phyloP scores from a whole-genome alignment of 2,329 filamentous ascomycete species.

The Arthroderma sp. region DNA sequence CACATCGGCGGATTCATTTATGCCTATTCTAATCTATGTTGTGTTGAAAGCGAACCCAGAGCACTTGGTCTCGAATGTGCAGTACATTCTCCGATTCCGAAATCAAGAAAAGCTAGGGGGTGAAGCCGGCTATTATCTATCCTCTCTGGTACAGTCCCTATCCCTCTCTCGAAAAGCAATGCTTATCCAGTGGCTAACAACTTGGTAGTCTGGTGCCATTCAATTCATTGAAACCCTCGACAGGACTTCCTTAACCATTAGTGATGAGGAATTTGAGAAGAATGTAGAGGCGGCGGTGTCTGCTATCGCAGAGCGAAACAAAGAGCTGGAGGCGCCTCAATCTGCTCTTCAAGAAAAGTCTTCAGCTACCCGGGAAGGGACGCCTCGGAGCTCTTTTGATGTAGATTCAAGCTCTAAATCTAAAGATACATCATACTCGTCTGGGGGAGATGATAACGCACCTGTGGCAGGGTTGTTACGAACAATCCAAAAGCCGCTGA shows the following conservation, averaged over 20 bases:
- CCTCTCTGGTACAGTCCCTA: slow-evolving; percentile 55
- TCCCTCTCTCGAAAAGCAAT: neutral
- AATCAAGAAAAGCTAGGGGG: slow-evolving; percentile 95
- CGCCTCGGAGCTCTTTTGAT: slow-evolving; percentile 46
- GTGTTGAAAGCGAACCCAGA: slow-evolving; percentile 90
- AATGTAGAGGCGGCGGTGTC: slow-evolving; percentile 96
- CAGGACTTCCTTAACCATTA: slow-evolving; percentile 81
- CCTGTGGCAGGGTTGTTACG: slow-evolving; percentile 75
- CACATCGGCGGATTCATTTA: slow-evolving; percentile 90
- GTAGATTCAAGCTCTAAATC: slow-evolving; percentile 39
- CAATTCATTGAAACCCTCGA: slow-evolving; percentile 97
- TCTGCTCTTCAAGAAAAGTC: slow-evolving; percentile 34
- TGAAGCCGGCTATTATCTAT: slow-evolving; percentile 97
- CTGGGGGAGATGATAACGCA: slow-evolving; percentile 55
- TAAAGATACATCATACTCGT: slow-evolving; percentile 24
- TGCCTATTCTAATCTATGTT: slow-evolving; percentile 88
- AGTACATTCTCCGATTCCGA: slow-evolving; percentile 92
- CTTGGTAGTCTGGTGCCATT: slow-evolving; percentile 55
- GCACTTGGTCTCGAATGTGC: slow-evolving; percentile 90
- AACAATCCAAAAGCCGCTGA: slow-evolving; percentile 81
- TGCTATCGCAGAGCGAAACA: slow-evolving; percentile 83
- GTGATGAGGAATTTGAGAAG: slow-evolving; percentile 86
- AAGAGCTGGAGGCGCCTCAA: slow-evolving; percentile 37
- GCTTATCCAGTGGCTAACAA: slow-evolving; percentile 6
- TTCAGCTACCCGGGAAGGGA: slow-evolving; percentile 43